phyloP scores from a whole-genome alignment of 345 rosid species.

The Garcia nutans region DNA sequence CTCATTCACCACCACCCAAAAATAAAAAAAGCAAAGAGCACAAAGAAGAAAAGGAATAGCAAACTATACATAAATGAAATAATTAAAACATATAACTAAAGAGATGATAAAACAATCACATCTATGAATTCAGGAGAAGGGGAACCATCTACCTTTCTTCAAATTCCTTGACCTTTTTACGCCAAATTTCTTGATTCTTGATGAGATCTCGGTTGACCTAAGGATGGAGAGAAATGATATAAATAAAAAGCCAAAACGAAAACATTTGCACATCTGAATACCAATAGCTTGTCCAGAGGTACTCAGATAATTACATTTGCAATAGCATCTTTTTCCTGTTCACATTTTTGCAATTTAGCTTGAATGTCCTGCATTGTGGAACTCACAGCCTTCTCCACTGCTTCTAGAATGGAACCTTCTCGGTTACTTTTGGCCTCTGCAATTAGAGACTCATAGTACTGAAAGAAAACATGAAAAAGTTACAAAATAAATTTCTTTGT shows the following conservation, averaged over 20 bases:
- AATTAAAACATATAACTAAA: not conserved
- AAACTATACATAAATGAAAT: not conserved
- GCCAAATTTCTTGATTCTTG: slow-evolving; percentile 68
- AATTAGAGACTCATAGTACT: slow-evolving; percentile 81
- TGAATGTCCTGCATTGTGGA: slow-evolving; percentile 63
- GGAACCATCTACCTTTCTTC: slow-evolving; percentile 62
- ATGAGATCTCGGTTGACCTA: slow-evolving; percentile 70
- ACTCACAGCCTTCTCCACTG: slow-evolving; percentile 62
- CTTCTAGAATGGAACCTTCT: slow-evolving; percentile 55
- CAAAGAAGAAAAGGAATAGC: no score
- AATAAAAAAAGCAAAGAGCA: no score
- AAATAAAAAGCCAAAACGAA: not conserved
- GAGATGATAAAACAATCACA: not conserved
- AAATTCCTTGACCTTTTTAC: slow-evolving; percentile 59
- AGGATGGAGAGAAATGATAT: not conserved
- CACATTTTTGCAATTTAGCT: slow-evolving; percentile 55
- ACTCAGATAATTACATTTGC: slow-evolving; percentile 48
- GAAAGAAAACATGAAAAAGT: slow-evolving; percentile 9
- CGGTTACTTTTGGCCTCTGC: slow-evolving; percentile 69
- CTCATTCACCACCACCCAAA: no score
- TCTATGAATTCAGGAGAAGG: not conserved
- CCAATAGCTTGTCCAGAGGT: not conserved
- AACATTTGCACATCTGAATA: not conserved
- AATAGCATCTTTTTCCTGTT: slow-evolving; percentile 57
- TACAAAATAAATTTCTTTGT: not conserved